phyloP scores from a whole-genome alignment of 352 stramenopile species.

The Thalassiosira exigua region DNA sequence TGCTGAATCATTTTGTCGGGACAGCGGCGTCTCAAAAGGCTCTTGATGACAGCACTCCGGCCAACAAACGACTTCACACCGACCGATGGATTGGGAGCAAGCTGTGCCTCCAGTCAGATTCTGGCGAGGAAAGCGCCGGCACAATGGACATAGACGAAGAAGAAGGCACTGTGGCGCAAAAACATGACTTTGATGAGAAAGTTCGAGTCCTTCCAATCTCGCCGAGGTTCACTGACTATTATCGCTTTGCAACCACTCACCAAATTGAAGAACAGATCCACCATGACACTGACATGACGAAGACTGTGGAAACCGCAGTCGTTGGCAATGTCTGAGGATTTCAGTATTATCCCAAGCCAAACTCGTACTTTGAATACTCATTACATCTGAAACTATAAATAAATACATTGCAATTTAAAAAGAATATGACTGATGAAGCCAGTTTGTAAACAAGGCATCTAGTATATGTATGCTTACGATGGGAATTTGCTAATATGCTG shows the following conservation, averaged over 20 bases:
- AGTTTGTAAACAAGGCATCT: too few relatives aligned
- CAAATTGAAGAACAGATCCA: background rate
- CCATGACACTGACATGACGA: background rate
- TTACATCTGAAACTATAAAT: too few relatives aligned
- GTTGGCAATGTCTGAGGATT: too few relatives aligned
- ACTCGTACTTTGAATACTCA: too few relatives aligned
- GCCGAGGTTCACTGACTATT: constrained; percentile 64
- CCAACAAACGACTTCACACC: constrained; percentile 46
- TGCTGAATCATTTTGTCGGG: constrained; percentile 59
- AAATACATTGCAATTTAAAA: too few relatives aligned
- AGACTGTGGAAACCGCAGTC: too few relatives aligned
- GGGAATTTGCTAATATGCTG: too few relatives aligned
- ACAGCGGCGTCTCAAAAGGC: constrained; percentile 44
- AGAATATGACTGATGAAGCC: too few relatives aligned
- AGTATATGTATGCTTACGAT: too few relatives aligned
- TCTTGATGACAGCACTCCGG: constrained; percentile 41
- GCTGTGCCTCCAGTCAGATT: constrained; percentile 6
- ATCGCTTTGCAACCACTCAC: constrained; percentile 45
- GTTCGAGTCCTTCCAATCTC: constrained; percentile 38
- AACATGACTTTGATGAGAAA: too few relatives aligned
- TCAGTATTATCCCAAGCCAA: too few relatives aligned
- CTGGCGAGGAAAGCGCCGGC: constrained; percentile 33
- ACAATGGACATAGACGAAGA: background rate
- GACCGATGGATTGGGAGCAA: constrained; percentile 56
- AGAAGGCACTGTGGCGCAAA: background rate